Evolutionary conservation across 2,329 filamentous ascomycete genomes (phyloP), one percentile per base, ranked within the genome.

Genomic region (Aureobasidium uvarum): DNA sequence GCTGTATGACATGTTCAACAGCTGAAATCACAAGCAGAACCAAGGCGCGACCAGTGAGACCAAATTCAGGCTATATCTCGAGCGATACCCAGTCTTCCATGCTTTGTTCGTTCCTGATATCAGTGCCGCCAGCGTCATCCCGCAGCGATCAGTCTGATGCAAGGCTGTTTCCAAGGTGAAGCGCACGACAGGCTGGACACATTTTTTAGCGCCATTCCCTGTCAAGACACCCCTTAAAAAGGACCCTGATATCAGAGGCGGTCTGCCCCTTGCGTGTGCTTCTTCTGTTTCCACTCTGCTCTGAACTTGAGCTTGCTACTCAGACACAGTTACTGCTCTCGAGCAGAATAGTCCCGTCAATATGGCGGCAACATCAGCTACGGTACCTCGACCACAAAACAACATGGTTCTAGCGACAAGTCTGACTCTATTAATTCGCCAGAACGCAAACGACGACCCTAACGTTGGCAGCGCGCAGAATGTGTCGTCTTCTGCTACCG

Each of bases 401-500:
- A 58, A 58, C 39, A 58, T 58, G 10, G 38, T 45, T 8, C 16
- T 33, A 58, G 54, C 54, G 54, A 58, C 54, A 45, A 33, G n/a
- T 31, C 54, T 58, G 25, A 58, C 54, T 25, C 8, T 28, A 48
- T 43, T 25, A 23, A 46, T 56, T 41, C 36, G 33, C 39, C 25
- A 67, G 67, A 51, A 65, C 51, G 39, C 50, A 52, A 71, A 64
- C 66, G 58, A 67, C 60, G 72, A 73, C 64, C 38, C 62, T 66
- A 75, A 74, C 28, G 66, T 73, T 18, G 60, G 60, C 28, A 48
- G 41, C 36, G 60, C 60, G 5, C 60, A 64, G 39, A 25, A 31
- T 33, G n/a, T 8, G 18, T 54, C 48, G n/a, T 46, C 69, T 25
- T 78, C 76, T 1, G 73, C 73, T 14, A 71, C 74, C 8, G 67